phyloP scores from a whole-genome alignment of 2,329 filamentous ascomycete species.

The Alternaria sp. region DNA sequence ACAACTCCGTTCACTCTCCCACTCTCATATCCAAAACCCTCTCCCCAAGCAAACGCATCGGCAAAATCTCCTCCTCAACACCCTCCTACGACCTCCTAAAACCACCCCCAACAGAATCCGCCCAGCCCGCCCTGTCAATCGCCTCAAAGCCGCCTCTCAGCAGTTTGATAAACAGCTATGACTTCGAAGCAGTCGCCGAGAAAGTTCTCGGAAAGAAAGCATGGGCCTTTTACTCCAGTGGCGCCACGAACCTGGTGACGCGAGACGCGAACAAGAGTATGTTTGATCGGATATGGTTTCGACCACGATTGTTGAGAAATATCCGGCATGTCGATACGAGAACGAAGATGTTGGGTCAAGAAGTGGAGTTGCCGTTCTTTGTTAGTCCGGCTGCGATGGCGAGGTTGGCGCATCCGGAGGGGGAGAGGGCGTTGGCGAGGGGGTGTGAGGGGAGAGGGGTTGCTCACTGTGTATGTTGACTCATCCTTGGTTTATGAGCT shows the following conservation, averaged over 20 bases:
- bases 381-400: constrained; percentile 41
- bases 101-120: neutral
- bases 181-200: constrained; percentile 53
- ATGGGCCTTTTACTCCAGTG: constrained; percentile 58
- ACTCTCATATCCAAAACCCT: constrained; percentile 47
- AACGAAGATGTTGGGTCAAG: constrained; percentile 27
- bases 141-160: constrained; percentile 46
- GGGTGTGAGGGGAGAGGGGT: constrained; percentile 33
- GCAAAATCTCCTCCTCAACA: neutral
- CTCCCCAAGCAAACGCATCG: constrained; percentile 31
- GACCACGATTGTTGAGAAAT: constrained; percentile 55
- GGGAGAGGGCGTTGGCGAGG: constrained; percentile 37
- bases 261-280: constrained; percentile 51
- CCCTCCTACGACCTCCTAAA: neutral
- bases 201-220: constrained; percentile 48
- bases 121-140: neutral
- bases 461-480: constrained; percentile 39
- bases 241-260: constrained; percentile 59
- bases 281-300: constrained; percentile 55
- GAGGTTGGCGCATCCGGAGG: constrained; percentile 35
- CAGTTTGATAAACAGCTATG: constrained; percentile 50
- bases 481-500: too few species aligned
- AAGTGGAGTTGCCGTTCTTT: constrained; percentile 34
- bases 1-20: constrained; percentile 58
- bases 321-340: constrained; percentile 33